These are phyloP conservation scores for Phellinidium pouzarii DNA, from an alignment of 1,284 basidiomycete species.

Conservation along the genomic window DNA sequence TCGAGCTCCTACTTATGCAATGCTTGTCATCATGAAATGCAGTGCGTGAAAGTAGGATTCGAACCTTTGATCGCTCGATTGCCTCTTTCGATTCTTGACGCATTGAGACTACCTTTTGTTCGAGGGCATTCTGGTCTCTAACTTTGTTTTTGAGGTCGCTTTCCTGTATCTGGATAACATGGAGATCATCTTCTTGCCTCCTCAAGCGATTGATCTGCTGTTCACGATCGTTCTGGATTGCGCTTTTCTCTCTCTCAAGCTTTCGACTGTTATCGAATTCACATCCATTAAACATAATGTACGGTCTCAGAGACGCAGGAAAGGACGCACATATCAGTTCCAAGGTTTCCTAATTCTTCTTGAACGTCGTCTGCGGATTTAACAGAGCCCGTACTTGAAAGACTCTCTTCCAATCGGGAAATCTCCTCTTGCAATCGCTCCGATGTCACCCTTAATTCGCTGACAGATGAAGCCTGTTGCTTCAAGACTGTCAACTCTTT, in stretches of 20 bases:
- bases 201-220: constrained; percentile 53
- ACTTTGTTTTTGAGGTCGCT: constrained; percentile 55
- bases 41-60: background rate
- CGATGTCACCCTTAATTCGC: constrained; percentile 59
- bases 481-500: constrained; percentile 64
- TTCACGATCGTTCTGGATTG: constrained; percentile 58
- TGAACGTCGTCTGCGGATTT: constrained; percentile 86
- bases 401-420: constrained; percentile 57
- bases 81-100: constrained; percentile 49
- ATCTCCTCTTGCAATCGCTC: constrained; percentile 62
- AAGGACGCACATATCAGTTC: constrained; percentile 56
- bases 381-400: constrained; percentile 65
- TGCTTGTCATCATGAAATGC: constrained; percentile 4
- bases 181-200: constrained; percentile 49
- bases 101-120: constrained; percentile 56
- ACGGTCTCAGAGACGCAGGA: constrained; percentile 2
- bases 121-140: constrained; percentile 54
- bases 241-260: constrained; percentile 62
- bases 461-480: constrained; percentile 56
- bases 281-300: background rate
- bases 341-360: constrained; percentile 58
- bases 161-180: constrained; percentile 57
- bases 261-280: constrained; percentile 43
- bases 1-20: constrained; percentile 53
- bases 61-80: constrained; percentile 42